Conservation (phyloP, 2,329 filamentous ascomycete species). For the Elsinoe batatas region DNA sequence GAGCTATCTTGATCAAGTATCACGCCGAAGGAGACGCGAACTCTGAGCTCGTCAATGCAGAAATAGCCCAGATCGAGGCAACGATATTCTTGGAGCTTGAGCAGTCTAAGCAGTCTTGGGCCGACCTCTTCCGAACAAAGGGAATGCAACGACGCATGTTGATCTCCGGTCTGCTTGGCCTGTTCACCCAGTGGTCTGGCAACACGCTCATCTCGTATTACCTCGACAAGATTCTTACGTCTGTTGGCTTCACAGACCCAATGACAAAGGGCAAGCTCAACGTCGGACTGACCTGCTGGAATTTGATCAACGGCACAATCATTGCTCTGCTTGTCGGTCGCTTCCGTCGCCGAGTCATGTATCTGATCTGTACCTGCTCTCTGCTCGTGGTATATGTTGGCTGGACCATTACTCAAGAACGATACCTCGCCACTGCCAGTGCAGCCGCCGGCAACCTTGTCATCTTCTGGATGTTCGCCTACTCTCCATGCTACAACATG, state of each 20-base stretch:
- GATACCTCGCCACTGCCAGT: conserved; percentile 26
- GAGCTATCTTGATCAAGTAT: conserved; percentile 50
- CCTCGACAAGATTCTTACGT: conserved; percentile 22
- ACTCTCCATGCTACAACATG: conserved; percentile 30
- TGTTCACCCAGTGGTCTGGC: conserved; percentile 48
- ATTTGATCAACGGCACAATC: conserved; percentile 29
- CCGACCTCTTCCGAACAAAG: conserved; percentile 50
- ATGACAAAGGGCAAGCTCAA: conserved; percentile 29
- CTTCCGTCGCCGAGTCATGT: conserved; percentile 36
- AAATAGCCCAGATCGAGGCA: conserved; percentile 57
- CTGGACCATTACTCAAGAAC: conserved; percentile 44
- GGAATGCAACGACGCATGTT: conserved; percentile 44
- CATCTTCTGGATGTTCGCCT: conserved; percentile 32
- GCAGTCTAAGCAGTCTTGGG: conserved; percentile 33
- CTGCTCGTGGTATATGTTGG: conserved; percentile 46
- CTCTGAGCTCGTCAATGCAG: conserved; percentile 52
- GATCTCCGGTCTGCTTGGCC: conserved; percentile 40
- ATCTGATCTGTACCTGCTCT: conserved; percentile 39
- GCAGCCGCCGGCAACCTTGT: conserved; percentile 26
- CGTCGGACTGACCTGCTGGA: conserved; percentile 30
- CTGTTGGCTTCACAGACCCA: conserved; percentile 23
- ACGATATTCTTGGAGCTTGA: conserved; percentile 48
- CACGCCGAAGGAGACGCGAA: conserved; percentile 51
- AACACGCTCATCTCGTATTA: conserved; percentile 38
- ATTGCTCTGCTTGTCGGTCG: conserved; percentile 32